phyloP scores from a whole-genome alignment of 306 rosid species.

The Ormosia semicastrata region DNA sequence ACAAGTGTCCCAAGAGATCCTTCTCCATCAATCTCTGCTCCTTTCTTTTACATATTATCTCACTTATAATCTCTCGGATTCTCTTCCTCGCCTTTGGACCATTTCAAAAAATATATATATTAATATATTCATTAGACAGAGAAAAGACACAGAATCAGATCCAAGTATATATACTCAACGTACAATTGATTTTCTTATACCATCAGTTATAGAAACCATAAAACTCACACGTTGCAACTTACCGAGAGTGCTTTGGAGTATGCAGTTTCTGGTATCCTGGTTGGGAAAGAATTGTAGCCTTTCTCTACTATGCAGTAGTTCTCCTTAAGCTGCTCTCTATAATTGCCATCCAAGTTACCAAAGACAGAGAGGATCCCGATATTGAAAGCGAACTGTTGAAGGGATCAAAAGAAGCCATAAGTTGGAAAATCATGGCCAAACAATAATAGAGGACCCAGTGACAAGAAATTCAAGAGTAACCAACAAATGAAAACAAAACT shows the following conservation, averaged over 20 bases:
- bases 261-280: constrained; percentile 63
- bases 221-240: constrained; percentile 2
- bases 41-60: constrained; percentile 63
- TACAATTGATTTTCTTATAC: background rate
- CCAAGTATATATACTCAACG: background rate
- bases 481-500: constrained; percentile 35
- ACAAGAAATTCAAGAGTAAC: constrained; percentile 18
- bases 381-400: constrained; percentile 69
- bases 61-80: constrained; percentile 61
- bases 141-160: constrained; percentile 1
- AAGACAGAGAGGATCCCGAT: constrained; percentile 76
- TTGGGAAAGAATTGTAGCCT: constrained; percentile 90
- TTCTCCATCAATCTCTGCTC: constrained; percentile 51
- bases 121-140: background rate
- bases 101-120: background rate
- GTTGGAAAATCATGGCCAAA: background rate
- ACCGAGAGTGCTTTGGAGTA: constrained; percentile 83
- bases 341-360: constrained; percentile 55
- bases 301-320: constrained; percentile 71
- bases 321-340: constrained; percentile 60
- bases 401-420: background rate
- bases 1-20: constrained; percentile 64
- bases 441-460: constrained; percentile 34
- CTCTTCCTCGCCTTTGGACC: constrained; percentile 65
- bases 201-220: background rate